Base-by-base conservation (phyloP, 1,284 basidiomycete species). In the Rhodotorula sp. region DNA sequence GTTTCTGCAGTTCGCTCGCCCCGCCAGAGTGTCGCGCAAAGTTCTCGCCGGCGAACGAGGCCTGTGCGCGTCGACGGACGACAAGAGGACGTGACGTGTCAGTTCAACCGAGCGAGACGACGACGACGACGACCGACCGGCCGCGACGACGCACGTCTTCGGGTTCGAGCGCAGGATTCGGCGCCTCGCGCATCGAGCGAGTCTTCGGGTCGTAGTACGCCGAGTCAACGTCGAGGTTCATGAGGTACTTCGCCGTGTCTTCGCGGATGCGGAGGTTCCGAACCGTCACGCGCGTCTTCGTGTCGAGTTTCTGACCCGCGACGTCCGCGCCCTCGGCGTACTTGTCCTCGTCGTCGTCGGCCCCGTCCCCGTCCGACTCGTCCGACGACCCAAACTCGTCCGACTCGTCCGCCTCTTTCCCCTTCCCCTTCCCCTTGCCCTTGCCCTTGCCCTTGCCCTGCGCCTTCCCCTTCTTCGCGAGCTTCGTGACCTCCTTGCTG, bases 141-240 rank as follows among this genome's bases (percentile, higher is more conserved):
- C 44, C 13, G 40, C 40, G 18, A 59, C 0, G n/a, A 77, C 88
- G 69, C 78, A 92, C 90, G 79, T 98, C 95, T 81, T 97, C 93
- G 18, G 91, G 84, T 3, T 87, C 83, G 46, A 92, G 83, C 74
- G 88, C 86, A 76, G 87, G 87, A 22, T 88, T 77, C 0, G 96
- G 95, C 50, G 95, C 94, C 78, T 99, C 95, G 80, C 96, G 90
- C 96, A 99, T 99, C 6, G 95, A 96, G 75, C 96, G 89, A 34
- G 96, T 99, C 84, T 99, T 99, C 59, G 96, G 96, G 79, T 99
- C 96, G 79, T 99, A 99, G 83, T 99, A 96, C 18, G 96, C 95
- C 76, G 91, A 94, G 1, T 92, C 88, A 7, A 91, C 89, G 80
- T 98, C 93, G 80, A 99, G 82, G 81, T 99, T 99, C 82, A 97